Percentiles rank a stretch among this genome's conserved stretches.
phyloP scores from a whole-genome alignment of 192 early-diverging fungal genomes.

The Backusella macrospora region DNA sequence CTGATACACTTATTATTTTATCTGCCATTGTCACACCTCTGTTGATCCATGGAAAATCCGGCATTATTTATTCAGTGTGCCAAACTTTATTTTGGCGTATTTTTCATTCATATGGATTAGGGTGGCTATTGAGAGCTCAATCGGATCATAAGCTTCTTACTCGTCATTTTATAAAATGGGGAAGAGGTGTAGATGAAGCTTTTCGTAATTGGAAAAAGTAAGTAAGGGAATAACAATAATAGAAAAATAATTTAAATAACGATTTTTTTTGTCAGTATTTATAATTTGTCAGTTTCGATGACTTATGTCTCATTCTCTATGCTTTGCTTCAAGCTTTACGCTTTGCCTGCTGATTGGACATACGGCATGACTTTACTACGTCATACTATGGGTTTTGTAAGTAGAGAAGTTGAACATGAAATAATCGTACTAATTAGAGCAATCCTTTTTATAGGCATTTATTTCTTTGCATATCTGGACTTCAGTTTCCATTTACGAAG shows the following conservation, averaged over 20 bases:
- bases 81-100: constrained; percentile 89
- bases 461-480: constrained; percentile 92
- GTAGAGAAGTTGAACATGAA: neutral
- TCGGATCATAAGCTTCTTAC: constrained; percentile 83
- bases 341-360: constrained; percentile 69
- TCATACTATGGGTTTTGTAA: constrained; percentile 74
- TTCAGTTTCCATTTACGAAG: constrained; percentile 88
- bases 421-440: neutral
- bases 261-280: constrained; percentile 57
- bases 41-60: constrained; percentile 40
- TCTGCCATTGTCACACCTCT: constrained; percentile 73
- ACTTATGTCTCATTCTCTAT: constrained; percentile 86
- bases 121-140: constrained; percentile 79
- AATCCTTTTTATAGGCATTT: constrained; percentile 45
- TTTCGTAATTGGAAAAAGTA: constrained; percentile 94
- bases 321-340: constrained; percentile 77
- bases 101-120: constrained; percentile 80
- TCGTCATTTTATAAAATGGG: constrained; percentile 89
- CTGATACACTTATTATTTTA: constrained; percentile 70
- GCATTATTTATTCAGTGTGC: constrained; percentile 50
- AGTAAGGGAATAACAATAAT: constrained; percentile 38
- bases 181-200: constrained; percentile 79
- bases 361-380: constrained; percentile 73
- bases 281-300: constrained; percentile 89
- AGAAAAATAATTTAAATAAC: neutral